phyloP scores from a whole-genome alignment of 768 basidiomycete species.

The Rhizopogon vinicolor region DNA sequence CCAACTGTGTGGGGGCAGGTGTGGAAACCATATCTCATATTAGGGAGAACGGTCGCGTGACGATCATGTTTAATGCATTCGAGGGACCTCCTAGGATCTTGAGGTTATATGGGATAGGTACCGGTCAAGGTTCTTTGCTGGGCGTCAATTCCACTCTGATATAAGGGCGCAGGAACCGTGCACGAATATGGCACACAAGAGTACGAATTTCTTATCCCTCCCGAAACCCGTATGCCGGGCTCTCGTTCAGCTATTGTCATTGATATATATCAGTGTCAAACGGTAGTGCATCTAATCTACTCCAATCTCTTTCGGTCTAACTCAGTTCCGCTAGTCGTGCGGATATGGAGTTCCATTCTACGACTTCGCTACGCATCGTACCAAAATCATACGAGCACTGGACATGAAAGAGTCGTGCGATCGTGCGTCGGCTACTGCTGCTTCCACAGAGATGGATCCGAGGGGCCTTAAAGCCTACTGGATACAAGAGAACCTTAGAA shows the following conservation, averaged over 20 bases:
- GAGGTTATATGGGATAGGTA: constrained; percentile 56
- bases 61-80: constrained; percentile 58
- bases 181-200: constrained; percentile 62
- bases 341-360: constrained; percentile 65
- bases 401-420: constrained; percentile 40
- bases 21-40: constrained; percentile 61
- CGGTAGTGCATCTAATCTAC: constrained; percentile 21
- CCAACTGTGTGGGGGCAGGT: constrained; percentile 27
- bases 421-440: constrained; percentile 11
- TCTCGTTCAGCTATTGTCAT: constrained; percentile 58
- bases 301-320: neutral
- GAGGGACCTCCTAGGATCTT: constrained; percentile 56
- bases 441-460: constrained; percentile 14
- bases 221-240: constrained; percentile 48
- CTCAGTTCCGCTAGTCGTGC: constrained; percentile 46
- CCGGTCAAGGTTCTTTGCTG: constrained; percentile 25
- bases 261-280: constrained; percentile 53
- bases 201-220: constrained; percentile 49
- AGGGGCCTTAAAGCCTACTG: constrained; percentile 51
- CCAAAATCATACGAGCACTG: constrained; percentile 39
- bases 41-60: constrained; percentile 59
- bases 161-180: constrained; percentile 40
- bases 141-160: neutral
- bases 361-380: constrained; percentile 53
- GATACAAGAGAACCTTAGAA: constrained; percentile 41